Evolutionary conservation across 768 basidiomycete genomes (phyloP).

Genomic region (Lactarius evosmus): DNA sequence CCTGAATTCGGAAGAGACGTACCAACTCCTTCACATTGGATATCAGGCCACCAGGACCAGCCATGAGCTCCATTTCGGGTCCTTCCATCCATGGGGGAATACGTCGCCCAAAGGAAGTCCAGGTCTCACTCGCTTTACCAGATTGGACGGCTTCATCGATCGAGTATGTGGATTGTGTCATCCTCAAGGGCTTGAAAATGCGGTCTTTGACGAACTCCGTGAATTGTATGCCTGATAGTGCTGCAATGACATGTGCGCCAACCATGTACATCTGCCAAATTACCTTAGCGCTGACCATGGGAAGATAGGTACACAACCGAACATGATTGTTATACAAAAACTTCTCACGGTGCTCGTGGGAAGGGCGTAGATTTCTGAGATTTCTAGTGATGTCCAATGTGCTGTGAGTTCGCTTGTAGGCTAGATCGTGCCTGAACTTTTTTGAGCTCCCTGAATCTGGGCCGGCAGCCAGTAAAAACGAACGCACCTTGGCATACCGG

Average conservation of each 20-base stretch:
- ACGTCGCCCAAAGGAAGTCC: slow-evolving; percentile 33
- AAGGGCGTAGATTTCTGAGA: slow-evolving; percentile 34
- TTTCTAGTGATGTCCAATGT: slow-evolving; percentile 22
- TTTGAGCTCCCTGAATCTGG: no score
- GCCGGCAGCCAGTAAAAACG: neutral
- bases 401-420: slow-evolving; percentile 13
- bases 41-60: slow-evolving; percentile 44
- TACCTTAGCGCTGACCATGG: no score
- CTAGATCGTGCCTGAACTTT: slow-evolving; percentile 15
- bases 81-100: slow-evolving; percentile 36
- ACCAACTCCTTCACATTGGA: slow-evolving; percentile 45
- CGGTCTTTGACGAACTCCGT: slow-evolving; percentile 41
- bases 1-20: slow-evolving; percentile 15
- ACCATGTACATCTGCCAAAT: slow-evolving; percentile 40
- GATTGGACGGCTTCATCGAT: slow-evolving; percentile 33
- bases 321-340: slow-evolving; percentile 40
- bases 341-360: slow-evolving; percentile 38
- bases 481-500: slow-evolving; percentile 35
- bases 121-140: no score
- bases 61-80: slow-evolving; percentile 29
- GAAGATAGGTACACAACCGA: slow-evolving; percentile 24
- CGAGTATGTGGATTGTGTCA: slow-evolving; percentile 41
- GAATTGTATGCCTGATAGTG: slow-evolving; percentile 36
- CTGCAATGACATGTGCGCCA: slow-evolving; percentile 36
- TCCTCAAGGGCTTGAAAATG: slow-evolving; percentile 40